A percentile compares a stretch with the other conserved stretches of the same genome.
Evolutionary conservation across 768 basidiomycete genomes (phyloP).

Genomic region (Lentinula detonsa): DNA sequence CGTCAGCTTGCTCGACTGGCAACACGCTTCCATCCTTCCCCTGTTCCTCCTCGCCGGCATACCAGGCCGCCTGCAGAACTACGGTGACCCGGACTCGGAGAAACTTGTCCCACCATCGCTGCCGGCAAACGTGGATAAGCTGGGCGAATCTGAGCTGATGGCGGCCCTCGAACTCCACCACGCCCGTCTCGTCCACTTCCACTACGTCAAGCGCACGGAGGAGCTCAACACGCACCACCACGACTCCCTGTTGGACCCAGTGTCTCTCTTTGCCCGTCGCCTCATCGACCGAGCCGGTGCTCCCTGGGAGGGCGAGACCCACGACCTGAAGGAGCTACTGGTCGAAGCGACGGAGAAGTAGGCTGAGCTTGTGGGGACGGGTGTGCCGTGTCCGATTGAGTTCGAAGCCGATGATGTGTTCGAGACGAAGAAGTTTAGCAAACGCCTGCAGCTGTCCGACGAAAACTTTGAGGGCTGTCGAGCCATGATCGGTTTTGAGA

Average conservation of each 20-base stretch:
- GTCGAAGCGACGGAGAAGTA: slow-evolving; percentile 31
- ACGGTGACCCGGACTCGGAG: slow-evolving; percentile 35
- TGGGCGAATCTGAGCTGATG: slow-evolving; percentile 30
- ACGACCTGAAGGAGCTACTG: slow-evolving; percentile 38
- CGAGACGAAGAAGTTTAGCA: slow-evolving; percentile 28
- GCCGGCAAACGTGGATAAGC: slow-evolving; percentile 34
- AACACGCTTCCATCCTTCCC: slow-evolving; percentile 50
- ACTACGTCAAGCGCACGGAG: slow-evolving; percentile 40
- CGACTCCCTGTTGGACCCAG: slow-evolving; percentile 29
- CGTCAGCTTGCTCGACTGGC: slow-evolving; percentile 46
- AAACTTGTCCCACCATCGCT: slow-evolving; percentile 32
- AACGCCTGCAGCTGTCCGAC: slow-evolving; percentile 22
- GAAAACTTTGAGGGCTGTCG: slow-evolving; percentile 20
- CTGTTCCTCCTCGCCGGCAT: slow-evolving; percentile 41
- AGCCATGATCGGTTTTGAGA: slow-evolving; percentile 24
- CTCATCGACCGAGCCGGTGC: slow-evolving; percentile 37
- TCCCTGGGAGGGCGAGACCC: slow-evolving; percentile 48
- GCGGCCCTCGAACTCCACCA: slow-evolving; percentile 29
- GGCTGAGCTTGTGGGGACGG: slow-evolving; percentile 25
- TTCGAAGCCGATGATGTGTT: slow-evolving; percentile 22
- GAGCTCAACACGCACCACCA: slow-evolving; percentile 39
- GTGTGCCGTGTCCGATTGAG: slow-evolving; percentile 35
- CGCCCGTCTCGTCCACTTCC: slow-evolving; percentile 42
- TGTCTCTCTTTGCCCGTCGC: slow-evolving; percentile 27
- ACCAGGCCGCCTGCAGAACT: slow-evolving; percentile 40